Evolutionary conservation across 257 asterid genomes (phyloP).

Genomic region (Pogostemon cablin): DNA sequence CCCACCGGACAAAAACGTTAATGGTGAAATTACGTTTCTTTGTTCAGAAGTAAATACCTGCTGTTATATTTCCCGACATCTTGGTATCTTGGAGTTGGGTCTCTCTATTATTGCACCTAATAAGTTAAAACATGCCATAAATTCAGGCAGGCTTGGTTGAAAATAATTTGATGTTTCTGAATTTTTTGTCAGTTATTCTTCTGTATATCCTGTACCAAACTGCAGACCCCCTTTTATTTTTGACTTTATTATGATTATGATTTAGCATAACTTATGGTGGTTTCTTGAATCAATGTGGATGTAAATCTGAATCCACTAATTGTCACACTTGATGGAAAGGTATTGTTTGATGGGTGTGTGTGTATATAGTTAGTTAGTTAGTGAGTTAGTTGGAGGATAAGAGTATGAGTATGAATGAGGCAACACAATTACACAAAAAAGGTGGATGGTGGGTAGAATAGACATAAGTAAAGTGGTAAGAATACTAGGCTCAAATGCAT

Average conservation of each 20-base stretch:
- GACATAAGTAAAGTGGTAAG: neutral
- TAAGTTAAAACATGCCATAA: conserved; percentile 31
- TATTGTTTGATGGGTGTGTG: too few species aligned
- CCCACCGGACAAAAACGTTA: conserved; percentile 27
- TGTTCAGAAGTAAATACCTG: conserved; percentile 21
- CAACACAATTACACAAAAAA: too few species aligned
- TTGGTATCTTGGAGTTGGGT: conserved; percentile 20
- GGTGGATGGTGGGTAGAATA: neutral
- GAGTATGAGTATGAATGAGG: too few species aligned
- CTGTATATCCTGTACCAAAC: neutral
- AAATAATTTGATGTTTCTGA: neutral
- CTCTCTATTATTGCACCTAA: conserved; percentile 31
- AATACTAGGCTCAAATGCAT: conserved; percentile 22
- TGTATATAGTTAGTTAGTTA: too few species aligned
- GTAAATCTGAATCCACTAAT: too few species aligned
- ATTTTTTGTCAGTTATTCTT: conserved; percentile 27
- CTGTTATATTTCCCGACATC: conserved; percentile 32
- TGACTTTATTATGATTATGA: neutral
- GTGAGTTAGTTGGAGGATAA: too few species aligned
- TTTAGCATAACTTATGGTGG: too few species aligned
- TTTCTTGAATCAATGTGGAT: neutral
- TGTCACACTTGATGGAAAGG: too few species aligned
- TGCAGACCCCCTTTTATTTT: neutral
- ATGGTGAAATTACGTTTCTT: conserved; percentile 31
- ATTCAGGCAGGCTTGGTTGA: conserved; percentile 36